These are phyloP conservation scores for Ceratobasidium sp. DNA, from an alignment of 1,284 basidiomycete genomes.

Conservation along the genomic window DNA sequence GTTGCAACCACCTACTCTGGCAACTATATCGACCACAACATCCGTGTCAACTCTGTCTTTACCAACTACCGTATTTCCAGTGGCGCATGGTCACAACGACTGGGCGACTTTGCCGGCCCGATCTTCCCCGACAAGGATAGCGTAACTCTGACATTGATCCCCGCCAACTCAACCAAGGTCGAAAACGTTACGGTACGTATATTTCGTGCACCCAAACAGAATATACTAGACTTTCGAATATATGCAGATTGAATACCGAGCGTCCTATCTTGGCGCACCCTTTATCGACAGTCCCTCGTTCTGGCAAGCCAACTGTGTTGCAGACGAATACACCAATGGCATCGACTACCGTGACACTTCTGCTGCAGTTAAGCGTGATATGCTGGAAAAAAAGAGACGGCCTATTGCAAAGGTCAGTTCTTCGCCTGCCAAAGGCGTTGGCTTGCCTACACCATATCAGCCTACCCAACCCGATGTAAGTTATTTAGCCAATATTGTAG, in stretches of 20 bases:
- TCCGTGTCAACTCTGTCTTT: conserved; percentile 45
- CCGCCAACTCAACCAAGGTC: conserved; percentile 58
- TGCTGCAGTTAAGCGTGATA: conserved; percentile 24
- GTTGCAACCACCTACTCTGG: conserved; percentile 44
- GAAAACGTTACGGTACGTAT: conserved; percentile 60
- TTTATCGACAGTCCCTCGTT: conserved; percentile 66
- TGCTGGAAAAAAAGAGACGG: background rate
- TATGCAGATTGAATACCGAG: conserved; percentile 54
- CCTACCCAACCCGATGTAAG: conserved; percentile 61
- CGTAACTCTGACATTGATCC: conserved; percentile 61
- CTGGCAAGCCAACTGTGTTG: conserved; percentile 70
- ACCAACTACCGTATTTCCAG: conserved; percentile 43
- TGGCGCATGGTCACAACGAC: conserved; percentile 58
- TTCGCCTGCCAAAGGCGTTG: conserved; percentile 55
- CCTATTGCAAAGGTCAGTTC: conserved; percentile 61
- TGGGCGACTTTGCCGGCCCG: conserved; percentile 69
- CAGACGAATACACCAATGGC: conserved; percentile 65
- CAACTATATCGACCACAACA: conserved; percentile 45
- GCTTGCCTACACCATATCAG: conserved; percentile 62
- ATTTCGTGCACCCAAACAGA: background rate
- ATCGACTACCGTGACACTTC: conserved; percentile 56
- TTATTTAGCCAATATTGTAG: conserved; percentile 43
- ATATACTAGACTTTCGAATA: no score
- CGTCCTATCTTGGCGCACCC: conserved; percentile 61
- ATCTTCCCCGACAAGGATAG: conserved; percentile 60